Evolutionary conservation across 345 rosid species (phyloP).

Genomic region (Eucalyptus coolabah): DNA sequence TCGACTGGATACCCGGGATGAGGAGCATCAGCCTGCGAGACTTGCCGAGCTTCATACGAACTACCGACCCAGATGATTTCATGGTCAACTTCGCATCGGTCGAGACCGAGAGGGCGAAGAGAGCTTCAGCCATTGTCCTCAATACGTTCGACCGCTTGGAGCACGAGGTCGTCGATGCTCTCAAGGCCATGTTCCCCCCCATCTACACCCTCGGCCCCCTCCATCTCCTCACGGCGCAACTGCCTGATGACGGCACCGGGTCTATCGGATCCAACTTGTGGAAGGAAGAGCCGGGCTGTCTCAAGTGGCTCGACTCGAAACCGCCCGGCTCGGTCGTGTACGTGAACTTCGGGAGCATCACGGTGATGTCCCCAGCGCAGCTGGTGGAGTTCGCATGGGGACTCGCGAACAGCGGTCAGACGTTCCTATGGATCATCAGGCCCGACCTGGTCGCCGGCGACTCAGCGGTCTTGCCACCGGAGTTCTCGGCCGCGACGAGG

Average conservation of each 20-base stretch:
- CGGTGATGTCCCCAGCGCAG: constrained; percentile 4
- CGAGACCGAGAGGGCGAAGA: neutral
- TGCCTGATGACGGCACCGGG: neutral
- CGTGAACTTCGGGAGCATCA: neutral
- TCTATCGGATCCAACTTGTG: neutral
- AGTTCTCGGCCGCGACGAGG: neutral
- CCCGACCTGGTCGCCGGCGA: neutral
- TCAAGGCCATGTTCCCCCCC: neutral
- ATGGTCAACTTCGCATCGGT: neutral
- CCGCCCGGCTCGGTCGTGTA: neutral
- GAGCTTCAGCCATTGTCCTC: neutral
- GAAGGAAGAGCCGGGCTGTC: constrained; percentile 11
- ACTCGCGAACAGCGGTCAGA: neutral
- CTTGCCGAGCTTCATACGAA: neutral
- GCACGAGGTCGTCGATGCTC: neutral
- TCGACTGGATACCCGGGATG: neutral
- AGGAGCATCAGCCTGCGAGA: neutral
- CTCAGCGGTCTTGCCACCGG: neutral
- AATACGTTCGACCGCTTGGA: neutral
- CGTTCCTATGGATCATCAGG: neutral
- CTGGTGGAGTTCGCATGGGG: constrained; percentile 12
- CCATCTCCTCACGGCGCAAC: neutral
- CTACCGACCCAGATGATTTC: neutral
- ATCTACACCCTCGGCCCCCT: neutral
- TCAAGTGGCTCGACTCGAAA: constrained; percentile 12